phyloP scores from a whole-genome alignment of 1,284 basidiomycete species.

The Cutaneotrichosporon sp. region DNA sequence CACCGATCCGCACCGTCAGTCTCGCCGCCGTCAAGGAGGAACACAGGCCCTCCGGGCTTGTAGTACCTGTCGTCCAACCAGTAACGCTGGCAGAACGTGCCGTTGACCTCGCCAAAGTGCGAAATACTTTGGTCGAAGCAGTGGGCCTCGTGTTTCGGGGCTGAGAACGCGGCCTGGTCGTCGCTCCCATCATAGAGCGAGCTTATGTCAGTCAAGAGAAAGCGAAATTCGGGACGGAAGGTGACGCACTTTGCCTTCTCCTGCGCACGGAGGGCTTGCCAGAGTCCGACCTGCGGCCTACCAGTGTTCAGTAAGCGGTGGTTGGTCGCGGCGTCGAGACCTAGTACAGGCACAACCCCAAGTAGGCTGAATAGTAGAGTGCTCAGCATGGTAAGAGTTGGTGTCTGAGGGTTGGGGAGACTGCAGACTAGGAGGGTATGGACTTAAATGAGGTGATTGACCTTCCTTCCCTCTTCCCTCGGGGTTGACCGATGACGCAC shows the following conservation, averaged over 20 bases:
- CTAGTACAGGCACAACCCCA: neutral
- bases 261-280: constrained; percentile 29
- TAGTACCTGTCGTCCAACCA: constrained; percentile 89
- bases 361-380: constrained; percentile 7
- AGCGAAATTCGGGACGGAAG: neutral
- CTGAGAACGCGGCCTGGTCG: constrained; percentile 13
- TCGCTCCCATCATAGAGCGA: neutral
- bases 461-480: neutral
- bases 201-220: neutral
- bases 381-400: constrained; percentile 6
- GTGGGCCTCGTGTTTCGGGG: constrained; percentile 40
- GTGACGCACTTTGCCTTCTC: constrained; percentile 51
- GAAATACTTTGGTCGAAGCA: constrained; percentile 84
- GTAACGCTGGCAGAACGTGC: constrained; percentile 62
- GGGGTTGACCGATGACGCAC: constrained; percentile 4
- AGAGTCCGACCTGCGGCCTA: constrained; percentile 41
- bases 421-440: neutral
- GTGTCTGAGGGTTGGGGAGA: neutral
- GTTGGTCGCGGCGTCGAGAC: constrained; percentile 31
- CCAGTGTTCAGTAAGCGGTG: constrained; percentile 36
- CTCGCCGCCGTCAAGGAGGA: constrained; percentile 80
- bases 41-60: constrained; percentile 69
- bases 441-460: neutral
- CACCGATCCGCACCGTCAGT: constrained; percentile 56
- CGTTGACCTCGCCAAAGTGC: constrained; percentile 58